phyloP scores from a whole-genome alignment of 805 yeast species.

The Monosporozyma solicola region DNA sequence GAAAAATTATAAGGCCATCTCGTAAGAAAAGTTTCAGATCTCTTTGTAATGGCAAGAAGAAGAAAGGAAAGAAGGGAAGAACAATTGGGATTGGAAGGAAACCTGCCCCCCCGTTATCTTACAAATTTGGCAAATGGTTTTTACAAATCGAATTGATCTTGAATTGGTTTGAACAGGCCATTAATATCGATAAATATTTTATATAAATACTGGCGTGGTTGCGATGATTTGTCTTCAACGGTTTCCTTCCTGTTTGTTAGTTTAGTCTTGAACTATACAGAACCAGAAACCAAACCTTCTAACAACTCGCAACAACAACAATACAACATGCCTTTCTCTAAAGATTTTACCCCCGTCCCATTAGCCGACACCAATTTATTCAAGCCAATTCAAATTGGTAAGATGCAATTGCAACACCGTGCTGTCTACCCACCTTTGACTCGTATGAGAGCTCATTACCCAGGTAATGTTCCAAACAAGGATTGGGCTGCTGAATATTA shows the following conservation, averaged over 20 bases:
- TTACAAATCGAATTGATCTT: too few relatives aligned
- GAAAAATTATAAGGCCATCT: too few relatives aligned
- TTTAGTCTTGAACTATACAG: neutral
- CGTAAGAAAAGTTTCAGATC: too few relatives aligned
- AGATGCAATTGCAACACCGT: conserved; percentile 30
- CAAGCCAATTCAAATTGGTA: conserved; percentile 39
- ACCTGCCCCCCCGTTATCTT: too few relatives aligned
- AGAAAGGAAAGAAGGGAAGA: too few relatives aligned
- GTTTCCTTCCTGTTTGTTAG: neutral
- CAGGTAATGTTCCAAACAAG: conserved; percentile 33
- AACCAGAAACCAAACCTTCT: neutral
- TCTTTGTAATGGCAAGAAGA: too few relatives aligned
- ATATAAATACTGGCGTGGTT: too few relatives aligned
- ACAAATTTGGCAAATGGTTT: neutral
- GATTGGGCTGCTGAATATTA: conserved; percentile 43
- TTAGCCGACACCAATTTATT: conserved; percentile 33
- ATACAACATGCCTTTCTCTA: conserved; percentile 13
- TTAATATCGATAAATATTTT: too few relatives aligned
- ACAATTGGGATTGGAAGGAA: too few relatives aligned
- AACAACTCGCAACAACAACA: neutral
- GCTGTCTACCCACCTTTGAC: conserved; percentile 36
- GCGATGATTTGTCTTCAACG: too few relatives aligned
- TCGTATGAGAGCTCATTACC: conserved; percentile 28
- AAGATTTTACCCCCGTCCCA: conserved; percentile 22
- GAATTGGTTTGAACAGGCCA: too few relatives aligned